Base-by-base conservation (phyloP, 371 early-diverging fungal species). In the Rhizopus delemar region DNA sequence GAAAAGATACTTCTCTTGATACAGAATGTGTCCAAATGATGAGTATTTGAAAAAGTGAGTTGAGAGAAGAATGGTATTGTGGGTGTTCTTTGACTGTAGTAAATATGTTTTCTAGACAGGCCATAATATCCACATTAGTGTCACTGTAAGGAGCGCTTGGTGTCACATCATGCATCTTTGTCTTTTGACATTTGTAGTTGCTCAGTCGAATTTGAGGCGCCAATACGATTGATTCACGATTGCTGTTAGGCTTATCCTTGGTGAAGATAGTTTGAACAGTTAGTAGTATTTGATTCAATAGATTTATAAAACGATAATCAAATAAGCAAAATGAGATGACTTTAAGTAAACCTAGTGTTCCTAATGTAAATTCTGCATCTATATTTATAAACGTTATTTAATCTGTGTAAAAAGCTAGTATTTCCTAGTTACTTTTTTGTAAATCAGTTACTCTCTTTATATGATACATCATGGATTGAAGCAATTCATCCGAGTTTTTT, bases 401-500 rank as follows among this genome's bases (percentile, higher is more conserved):
- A 48, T 9, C 16, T 2, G 12, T 29, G 9, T 29, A 4, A 6
- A 43, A 28, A 48, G 2, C 8, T 48, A 29, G 3, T 29, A 9
- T 6, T 22, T 29, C 28, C 7, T 8, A 28, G 8, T 15, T 15
- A 8, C 8, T 5, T 13, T 5, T 12, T 48, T 48, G 48, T 29
- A 28, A 29, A 9, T 22, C 48, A 2, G 8, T 29, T 22, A 29
- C 48, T 28, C 9, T 22, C 29, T 48, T 48, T 29, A 12, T 55
- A 39, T 62, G 85, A 62, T 79, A 82, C 52, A 83, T 62, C 52
- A 86, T 77, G 41, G 80, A 73, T 55, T 87, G 87, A 46, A 85
- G 77, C 3, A 80, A 64, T 58, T 85, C 85, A 36, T 84, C 80
- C 41, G 62, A 62, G 59, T 87, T 87, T 62, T 83, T 85, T 12